Conservation (phyloP, 768 basidiomycete species). For the Pleurotus cornucopiae region DNA sequence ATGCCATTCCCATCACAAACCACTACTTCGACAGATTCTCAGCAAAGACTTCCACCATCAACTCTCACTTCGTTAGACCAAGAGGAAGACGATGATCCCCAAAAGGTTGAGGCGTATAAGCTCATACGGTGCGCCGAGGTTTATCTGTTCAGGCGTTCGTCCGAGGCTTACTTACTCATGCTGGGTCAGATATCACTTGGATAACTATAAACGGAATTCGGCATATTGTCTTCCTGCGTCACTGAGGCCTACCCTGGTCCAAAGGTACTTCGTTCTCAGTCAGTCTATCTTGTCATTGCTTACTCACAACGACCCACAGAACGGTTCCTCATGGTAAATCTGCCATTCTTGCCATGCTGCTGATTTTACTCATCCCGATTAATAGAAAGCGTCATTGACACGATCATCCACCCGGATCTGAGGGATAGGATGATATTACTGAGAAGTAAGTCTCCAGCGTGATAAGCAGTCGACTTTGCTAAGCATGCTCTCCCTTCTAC, state of each 20-base stretch:
- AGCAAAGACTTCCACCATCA: conserved; percentile 28
- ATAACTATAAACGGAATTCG: conserved; percentile 83
- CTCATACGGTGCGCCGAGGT: conserved; percentile 58
- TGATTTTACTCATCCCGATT: not conserved
- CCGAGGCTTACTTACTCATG: no score
- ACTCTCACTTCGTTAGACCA: conserved; percentile 33
- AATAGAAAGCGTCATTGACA: conserved; percentile 86
- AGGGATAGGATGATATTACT: conserved; percentile 89
- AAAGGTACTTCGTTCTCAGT: conserved; percentile 43
- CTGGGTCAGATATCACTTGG: conserved; percentile 73
- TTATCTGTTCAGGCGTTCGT: no score
- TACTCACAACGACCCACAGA: conserved; percentile 27
- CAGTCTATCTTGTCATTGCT: conserved; percentile 10
- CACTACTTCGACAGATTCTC: conserved; percentile 20
- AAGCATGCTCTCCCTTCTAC: not conserved
- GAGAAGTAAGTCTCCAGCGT: conserved; percentile 48
- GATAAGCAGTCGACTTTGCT: no score
- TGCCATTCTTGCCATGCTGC: conserved; percentile 10
- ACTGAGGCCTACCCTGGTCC: conserved; percentile 82
- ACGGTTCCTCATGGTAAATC: conserved; percentile 76
- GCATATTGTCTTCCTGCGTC: conserved; percentile 87
- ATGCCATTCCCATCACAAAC: conserved; percentile 41
- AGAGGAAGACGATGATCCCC: conserved; percentile 67
- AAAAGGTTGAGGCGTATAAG: conserved; percentile 76
- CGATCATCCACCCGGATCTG: conserved; percentile 83